Base-by-base conservation (phyloP, 768 basidiomycete genomes). In the Mycena leptocephala region DNA sequence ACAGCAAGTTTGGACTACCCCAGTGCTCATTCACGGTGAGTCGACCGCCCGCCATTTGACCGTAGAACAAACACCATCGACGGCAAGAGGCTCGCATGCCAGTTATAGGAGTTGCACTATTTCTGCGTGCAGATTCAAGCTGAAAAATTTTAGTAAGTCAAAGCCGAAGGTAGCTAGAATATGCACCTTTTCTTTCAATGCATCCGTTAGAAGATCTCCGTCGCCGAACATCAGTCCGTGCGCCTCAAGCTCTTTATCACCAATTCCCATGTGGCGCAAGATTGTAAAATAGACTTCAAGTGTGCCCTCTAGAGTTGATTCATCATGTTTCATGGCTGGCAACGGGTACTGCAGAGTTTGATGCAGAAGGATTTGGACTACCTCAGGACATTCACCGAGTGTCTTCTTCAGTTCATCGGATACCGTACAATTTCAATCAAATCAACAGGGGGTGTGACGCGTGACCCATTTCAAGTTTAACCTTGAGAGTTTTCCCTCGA, bases 11-110 rank as follows among this genome's bases (percentile, higher is more conserved):
- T 39, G 81, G 79, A 5, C n/a, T 73, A 5, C 82, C 83, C 83
- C 82, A 84, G 46, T 73, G 76, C 69, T 84, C 80, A 55, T 84
- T 84, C 0, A 75, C 72, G 22, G 79, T 58, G 53, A 79, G 69
- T 0, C 79, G 80, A n/a, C 65, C 63, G 1, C 76, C 74, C 0
- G 83, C 74, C 55, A 84, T 75, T 48, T 83, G 81, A 9, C 70
- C 72, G 53, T 84, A 82, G 33, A 84, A 78, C 3, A 83, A 56
- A 0, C 83, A 82, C 37, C 77, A 73, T 43, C 80, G 80, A 5
- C 76, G 61, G 24, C 2, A 8, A 7, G 70, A 72, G 1, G 24
- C 61, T 4, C 48, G 59, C 26, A 72, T 13, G 1, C 70, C 61
- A 3, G 70, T 61, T 1, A 63, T 37, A 1, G 70, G 70, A 4